These are phyloP conservation scores for Gentiana macrophylla DNA, from an alignment of 257 asterid genomes.

Conservation along the genomic window DNA sequence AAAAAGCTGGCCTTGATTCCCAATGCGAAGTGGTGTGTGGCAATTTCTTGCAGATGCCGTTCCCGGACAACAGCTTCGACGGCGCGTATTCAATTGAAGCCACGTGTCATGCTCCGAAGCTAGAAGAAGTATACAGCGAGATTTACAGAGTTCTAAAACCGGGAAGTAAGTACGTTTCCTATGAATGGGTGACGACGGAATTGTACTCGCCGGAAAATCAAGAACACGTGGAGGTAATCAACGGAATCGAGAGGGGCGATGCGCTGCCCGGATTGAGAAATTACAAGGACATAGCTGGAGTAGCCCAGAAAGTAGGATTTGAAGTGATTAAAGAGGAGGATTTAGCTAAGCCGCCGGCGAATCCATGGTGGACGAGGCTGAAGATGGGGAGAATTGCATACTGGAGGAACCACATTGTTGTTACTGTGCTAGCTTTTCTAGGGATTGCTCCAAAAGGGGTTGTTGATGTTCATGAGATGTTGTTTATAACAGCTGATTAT, in stretches of 20 bases:
- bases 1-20: conserved; percentile 2
- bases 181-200: conserved; percentile 4
- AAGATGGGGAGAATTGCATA: background rate
- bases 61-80: conserved; percentile 1
- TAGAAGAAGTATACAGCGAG: conserved; percentile 3
- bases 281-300: background rate
- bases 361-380: conserved; percentile 3
- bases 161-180: background rate
- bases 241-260: background rate
- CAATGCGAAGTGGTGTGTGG: background rate
- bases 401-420: conserved; percentile 1
- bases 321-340: conserved; percentile 2
- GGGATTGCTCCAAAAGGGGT: conserved; percentile 72
- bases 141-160: conserved; percentile 1
- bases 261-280: conserved; percentile 5
- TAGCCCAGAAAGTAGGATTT: conserved; percentile 1
- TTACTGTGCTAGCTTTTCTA: conserved; percentile 3
- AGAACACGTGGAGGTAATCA: conserved; percentile 1
- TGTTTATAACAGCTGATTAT: conserved; percentile 21
- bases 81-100: conserved; percentile 6
- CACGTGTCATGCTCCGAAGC: conserved; percentile 5
- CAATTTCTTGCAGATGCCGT: conserved; percentile 3
- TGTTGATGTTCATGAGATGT: conserved; percentile 76
- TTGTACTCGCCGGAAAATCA: background rate
- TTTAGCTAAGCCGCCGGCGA: background rate